Percentiles rank a stretch among this genome's conserved stretches.
phyloP scores from a whole-genome alignment of 352 stramenopile genomes.

The Thalassiosira mediterranea region DNA sequence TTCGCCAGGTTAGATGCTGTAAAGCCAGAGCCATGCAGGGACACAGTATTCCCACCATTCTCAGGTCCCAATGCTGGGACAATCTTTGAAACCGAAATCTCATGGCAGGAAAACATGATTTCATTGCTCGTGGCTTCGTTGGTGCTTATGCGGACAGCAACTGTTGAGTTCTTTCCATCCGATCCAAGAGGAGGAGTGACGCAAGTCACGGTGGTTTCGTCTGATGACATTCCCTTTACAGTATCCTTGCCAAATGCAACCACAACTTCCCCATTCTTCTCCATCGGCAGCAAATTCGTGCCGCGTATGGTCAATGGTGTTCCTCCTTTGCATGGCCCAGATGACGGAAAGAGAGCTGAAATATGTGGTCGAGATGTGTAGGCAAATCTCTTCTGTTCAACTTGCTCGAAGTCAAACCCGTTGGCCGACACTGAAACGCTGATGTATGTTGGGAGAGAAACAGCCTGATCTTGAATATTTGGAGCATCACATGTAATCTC shows the following conservation, averaged over 20 bases:
- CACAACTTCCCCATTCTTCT: conserved; percentile 10
- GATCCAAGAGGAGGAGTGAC: conserved; percentile 5
- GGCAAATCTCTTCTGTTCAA: conserved; percentile 11
- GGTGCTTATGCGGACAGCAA: conserved; percentile 26
- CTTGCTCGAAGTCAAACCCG: conserved; percentile 23
- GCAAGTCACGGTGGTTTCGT: conserved; percentile 27
- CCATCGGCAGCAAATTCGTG: conserved; percentile 14
- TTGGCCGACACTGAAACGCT: conserved; percentile 21
- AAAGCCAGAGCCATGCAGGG: conserved; percentile 4
- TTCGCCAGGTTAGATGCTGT: background rate
- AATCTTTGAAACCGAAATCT: conserved; percentile 8
- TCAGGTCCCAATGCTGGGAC: conserved; percentile 19
- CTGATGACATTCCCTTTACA: conserved; percentile 18
- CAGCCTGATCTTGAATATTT: background rate
- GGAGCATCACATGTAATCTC: conserved; percentile 3
- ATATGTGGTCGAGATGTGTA: conserved; percentile 15
- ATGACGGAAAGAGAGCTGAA: conserved; percentile 5
- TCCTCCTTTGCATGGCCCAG: conserved; percentile 2
- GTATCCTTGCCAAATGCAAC: conserved; percentile 17
- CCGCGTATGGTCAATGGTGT: conserved; percentile 17
- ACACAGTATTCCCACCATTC: conserved; percentile 14
- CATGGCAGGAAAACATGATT: conserved; percentile 11
- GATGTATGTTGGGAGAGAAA: background rate
- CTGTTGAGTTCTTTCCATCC: background rate
- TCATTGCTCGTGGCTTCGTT: conserved; percentile 20